phyloP scores from a whole-genome alignment of 1,284 basidiomycete genomes.

The Exobasidium rhododendri region DNA sequence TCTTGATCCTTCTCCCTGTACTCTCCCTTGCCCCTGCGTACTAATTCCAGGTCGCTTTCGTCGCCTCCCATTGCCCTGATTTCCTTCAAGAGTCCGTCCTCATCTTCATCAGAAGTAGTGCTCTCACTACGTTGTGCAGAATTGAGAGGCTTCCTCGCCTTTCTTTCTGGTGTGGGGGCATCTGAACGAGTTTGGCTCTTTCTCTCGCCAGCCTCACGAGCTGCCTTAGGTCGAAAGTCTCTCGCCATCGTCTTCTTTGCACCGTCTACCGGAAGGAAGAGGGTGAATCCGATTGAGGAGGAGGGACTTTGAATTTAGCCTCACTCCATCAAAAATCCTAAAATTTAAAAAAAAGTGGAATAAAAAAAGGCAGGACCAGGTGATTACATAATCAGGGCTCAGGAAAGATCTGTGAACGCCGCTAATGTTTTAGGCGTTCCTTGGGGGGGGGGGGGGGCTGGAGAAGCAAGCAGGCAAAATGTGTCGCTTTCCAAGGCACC shows the following conservation, averaged over 20 bases:
- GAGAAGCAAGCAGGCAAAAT: background rate
- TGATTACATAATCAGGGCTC: no score
- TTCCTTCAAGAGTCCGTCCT: slow-evolving; percentile 13
- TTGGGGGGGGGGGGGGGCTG: background rate
- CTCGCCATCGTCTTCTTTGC: slow-evolving; percentile 15
- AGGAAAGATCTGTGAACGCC: no score
- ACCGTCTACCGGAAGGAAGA: no score
- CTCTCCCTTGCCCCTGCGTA: slow-evolving; percentile 19
- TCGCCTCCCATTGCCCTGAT: slow-evolving; percentile 16
- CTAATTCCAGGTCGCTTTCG: slow-evolving; percentile 13
- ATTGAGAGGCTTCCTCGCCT: background rate
- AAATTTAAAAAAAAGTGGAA: no score
- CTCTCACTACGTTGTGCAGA: background rate
- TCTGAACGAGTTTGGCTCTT: background rate
- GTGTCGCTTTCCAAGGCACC: background rate
- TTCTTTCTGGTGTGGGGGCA: slow-evolving; percentile 1
- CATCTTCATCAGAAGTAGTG: background rate
- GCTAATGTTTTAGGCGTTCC: no score
- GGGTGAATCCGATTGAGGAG: no score
- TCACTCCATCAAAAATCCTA: no score
- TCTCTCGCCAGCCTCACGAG: background rate
- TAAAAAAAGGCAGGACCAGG: no score
- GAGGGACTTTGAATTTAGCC: no score
- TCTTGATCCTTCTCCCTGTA: slow-evolving; percentile 5
- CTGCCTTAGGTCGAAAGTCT: slow-evolving; percentile 18